Base-by-base conservation (phyloP, 176 grass and related monocot species). In the Tillandsia leiboldiana region DNA sequence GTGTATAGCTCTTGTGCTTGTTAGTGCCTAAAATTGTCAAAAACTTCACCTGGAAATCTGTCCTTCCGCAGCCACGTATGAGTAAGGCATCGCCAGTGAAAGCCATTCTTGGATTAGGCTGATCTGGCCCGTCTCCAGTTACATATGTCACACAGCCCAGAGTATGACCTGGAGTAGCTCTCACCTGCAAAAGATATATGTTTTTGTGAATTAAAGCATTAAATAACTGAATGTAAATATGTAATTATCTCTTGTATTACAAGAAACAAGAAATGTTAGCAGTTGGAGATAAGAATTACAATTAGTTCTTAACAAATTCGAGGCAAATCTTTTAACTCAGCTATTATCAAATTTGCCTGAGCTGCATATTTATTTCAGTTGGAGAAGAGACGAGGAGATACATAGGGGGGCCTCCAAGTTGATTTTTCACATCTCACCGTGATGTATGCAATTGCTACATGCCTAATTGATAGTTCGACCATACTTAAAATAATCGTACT, bases 31-130 rank as follows among this genome's bases (percentile, higher is more conserved):
- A 29, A 2, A 47, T 22, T 64, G 26, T 23, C 53, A 61, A 84
- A 26, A 10, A 82, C 23, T 42, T 74, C 74, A 96, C 94, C 94
- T 99, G 94, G 72, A 99, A 99, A 73, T 99, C 94, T 67, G 89
- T 99, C 80, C 94, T 85, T 75, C 94, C 94, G 75, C 94, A 99
- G 48, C 79, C 89, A 67, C 84, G 94, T 71, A 99, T 90, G 49
- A 99, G 69, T 71, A 99, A 76, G 11, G 94, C 79, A 74, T 99
- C 94, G 24, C 94, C 94, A 47, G 94, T 99, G 76, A 99, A 99
- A 75, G 89, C 94, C 74, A 93, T 93, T 56, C 84, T 93, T 64
- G 94, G 94, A 57, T 75, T 74, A 69, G 94, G 94, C 65, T 93
- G 94, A 74, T 76, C 75, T 67, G 73, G 50, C 53, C 73, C 73